Conservation (phyloP, 1,284 basidiomycete species). For the Leccinum cinnamomeum region DNA sequence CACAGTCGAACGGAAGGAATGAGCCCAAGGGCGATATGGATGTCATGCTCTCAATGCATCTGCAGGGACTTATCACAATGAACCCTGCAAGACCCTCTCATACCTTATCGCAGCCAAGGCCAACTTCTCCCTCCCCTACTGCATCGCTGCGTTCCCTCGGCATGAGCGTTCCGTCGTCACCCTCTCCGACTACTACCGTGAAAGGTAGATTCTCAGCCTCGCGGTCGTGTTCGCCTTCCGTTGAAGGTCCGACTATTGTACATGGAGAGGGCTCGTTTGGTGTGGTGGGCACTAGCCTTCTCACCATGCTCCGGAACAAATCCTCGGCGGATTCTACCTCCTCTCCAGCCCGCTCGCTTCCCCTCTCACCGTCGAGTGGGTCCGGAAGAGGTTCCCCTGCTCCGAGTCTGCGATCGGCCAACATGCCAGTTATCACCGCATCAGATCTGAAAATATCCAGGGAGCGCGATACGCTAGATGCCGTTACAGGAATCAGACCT, state of each 20-base stretch:
- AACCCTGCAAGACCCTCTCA: constrained; percentile 24
- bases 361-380: constrained; percentile 22
- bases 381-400: constrained; percentile 28
- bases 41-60: constrained; percentile 77
- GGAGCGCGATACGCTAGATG: constrained; percentile 38
- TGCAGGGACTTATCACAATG: constrained; percentile 52
- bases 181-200: constrained; percentile 33
- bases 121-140: constrained; percentile 46
- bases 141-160: constrained; percentile 46
- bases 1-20: constrained; percentile 41
- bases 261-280: constrained; percentile 50
- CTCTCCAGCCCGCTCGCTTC: constrained; percentile 24
- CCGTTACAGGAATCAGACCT: constrained; percentile 20
- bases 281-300: constrained; percentile 52
- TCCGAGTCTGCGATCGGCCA: constrained; percentile 31
- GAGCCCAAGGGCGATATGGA: constrained; percentile 77
- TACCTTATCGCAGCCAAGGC: constrained; percentile 22
- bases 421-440: constrained; percentile 30
- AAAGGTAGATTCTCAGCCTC: constrained; percentile 58
- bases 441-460: constrained; percentile 56
- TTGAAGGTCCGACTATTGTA: constrained; percentile 38
- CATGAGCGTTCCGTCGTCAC: constrained; percentile 20
- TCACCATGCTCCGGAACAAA: constrained; percentile 50
- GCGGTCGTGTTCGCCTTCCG: constrained; percentile 59
- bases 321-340: constrained; percentile 34